phyloP scores from a whole-genome alignment of 176 grass and related monocot species.

The Phragmites australis region DNA sequence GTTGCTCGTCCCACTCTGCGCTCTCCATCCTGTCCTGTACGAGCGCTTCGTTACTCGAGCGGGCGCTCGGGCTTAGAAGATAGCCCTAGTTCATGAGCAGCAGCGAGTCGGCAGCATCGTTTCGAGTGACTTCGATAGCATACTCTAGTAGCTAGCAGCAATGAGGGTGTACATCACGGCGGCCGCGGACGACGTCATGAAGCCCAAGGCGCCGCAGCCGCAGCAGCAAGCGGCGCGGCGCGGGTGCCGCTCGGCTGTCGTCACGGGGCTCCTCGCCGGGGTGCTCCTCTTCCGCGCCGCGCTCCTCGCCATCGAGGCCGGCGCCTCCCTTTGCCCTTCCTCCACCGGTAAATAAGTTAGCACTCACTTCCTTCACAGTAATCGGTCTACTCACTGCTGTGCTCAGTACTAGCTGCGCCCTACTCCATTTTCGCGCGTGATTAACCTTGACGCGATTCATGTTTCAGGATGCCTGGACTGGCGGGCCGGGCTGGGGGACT shows the following conservation, averaged over 20 bases:
- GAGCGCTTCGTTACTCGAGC: background rate
- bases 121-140: background rate
- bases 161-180: conserved; percentile 67
- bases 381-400: too few species aligned
- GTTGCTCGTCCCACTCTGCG: background rate
- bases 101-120: background rate
- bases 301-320: conserved; percentile 78
- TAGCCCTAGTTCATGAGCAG: conserved; percentile 6
- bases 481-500: conserved; percentile 54
- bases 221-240: conserved; percentile 36
- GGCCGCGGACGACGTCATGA: conserved; percentile 4
- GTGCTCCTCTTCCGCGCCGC: conserved; percentile 76
- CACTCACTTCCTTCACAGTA: background rate
- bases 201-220: conserved; percentile 36
- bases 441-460: background rate
- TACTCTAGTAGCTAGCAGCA: background rate
- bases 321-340: conserved; percentile 72
- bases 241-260: conserved; percentile 49
- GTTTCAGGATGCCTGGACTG: conserved; percentile 70
- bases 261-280: conserved; percentile 63
- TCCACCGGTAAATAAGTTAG: conserved; percentile 10
- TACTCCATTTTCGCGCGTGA: background rate
- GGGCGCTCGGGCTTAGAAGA: background rate
- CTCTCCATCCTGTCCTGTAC: background rate
- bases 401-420: too few species aligned